These are phyloP conservation scores for Kodamaea sp. DNA, from an alignment of 1,139 yeast species.

Conservation along the genomic window DNA sequence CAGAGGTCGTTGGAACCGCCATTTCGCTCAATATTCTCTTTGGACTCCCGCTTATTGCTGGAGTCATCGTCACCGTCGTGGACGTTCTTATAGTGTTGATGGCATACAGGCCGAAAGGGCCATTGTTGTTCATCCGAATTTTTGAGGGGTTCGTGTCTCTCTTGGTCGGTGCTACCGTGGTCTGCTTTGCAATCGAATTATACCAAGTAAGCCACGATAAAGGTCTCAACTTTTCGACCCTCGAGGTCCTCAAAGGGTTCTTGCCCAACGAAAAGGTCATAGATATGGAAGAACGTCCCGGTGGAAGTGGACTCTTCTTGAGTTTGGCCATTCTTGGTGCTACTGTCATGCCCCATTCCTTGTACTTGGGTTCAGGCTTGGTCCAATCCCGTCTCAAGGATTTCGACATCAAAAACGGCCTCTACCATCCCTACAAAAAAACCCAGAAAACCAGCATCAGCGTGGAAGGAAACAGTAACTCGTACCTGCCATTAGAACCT, in stretches of 20 bases:
- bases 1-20: conserved; percentile 87
- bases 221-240: conserved; percentile 50
- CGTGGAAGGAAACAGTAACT: conserved; percentile 5
- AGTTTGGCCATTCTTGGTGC: conserved; percentile 94
- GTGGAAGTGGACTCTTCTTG: conserved; percentile 72
- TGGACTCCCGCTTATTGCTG: conserved; percentile 71
- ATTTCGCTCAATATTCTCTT: conserved; percentile 74
- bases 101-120: conserved; percentile 89
- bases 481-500: conserved; percentile 1
- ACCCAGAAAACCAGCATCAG: conserved; percentile 2
- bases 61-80: conserved; percentile 78
- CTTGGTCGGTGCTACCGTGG: conserved; percentile 78
- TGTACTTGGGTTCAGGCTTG: conserved; percentile 88
- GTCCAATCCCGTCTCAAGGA: conserved; percentile 89
- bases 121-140: conserved; percentile 71
- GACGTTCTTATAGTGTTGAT: conserved; percentile 83
- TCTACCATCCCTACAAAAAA: conserved; percentile 30
- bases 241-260: conserved; percentile 67
- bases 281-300: conserved; percentile 50
- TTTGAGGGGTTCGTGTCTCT: conserved; percentile 81
- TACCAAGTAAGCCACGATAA: conserved; percentile 60
- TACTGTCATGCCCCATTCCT: conserved; percentile 96
- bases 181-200: conserved; percentile 82
- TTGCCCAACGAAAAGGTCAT: conserved; percentile 74
- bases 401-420: conserved; percentile 69